Conservation (phyloP, 768 basidiomycete genomes). For the Mycena vitilis region DNA sequence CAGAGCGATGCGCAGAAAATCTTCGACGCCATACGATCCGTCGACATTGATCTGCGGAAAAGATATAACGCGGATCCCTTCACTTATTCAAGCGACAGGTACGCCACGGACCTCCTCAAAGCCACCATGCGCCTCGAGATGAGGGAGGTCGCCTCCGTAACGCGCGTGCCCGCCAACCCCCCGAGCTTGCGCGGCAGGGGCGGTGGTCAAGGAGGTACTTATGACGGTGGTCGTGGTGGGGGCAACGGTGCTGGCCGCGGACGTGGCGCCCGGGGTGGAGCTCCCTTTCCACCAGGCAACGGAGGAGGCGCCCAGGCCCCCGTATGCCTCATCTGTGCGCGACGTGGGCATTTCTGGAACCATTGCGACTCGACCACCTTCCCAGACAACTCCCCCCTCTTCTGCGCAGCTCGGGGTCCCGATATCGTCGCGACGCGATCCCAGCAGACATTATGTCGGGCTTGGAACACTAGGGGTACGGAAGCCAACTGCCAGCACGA, state of each 20-base stretch:
- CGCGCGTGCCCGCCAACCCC: neutral
- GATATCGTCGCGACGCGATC: constrained; percentile 7
- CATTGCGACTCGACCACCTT: constrained; percentile 9
- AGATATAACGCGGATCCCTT: too few relatives aligned
- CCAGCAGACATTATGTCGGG: constrained; percentile 18
- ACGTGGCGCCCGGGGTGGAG: neutral
- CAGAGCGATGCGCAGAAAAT: too few relatives aligned
- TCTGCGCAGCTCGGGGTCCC: neutral
- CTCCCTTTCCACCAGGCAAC: constrained; percentile 28
- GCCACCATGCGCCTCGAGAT: too few relatives aligned
- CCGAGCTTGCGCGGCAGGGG: neutral
- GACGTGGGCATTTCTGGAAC: constrained; percentile 21
- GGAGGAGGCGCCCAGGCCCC: constrained; percentile 13
- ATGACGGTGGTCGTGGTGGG: neutral
- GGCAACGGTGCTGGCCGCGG: neutral
- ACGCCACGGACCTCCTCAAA: too few relatives aligned
- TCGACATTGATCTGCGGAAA: too few relatives aligned
- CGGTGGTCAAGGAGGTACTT: too few relatives aligned
- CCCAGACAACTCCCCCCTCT: neutral
- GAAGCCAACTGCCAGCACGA: constrained; percentile 5
- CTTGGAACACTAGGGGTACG: constrained; percentile 27
- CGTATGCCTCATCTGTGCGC: constrained; percentile 33
- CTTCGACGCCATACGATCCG: too few relatives aligned
- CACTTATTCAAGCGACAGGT: too few relatives aligned
- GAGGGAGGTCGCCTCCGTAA: neutral